These are phyloP conservation scores for Trametes gibbosa DNA, from an alignment of 768 basidiomycete species.

Conservation along the genomic window DNA sequence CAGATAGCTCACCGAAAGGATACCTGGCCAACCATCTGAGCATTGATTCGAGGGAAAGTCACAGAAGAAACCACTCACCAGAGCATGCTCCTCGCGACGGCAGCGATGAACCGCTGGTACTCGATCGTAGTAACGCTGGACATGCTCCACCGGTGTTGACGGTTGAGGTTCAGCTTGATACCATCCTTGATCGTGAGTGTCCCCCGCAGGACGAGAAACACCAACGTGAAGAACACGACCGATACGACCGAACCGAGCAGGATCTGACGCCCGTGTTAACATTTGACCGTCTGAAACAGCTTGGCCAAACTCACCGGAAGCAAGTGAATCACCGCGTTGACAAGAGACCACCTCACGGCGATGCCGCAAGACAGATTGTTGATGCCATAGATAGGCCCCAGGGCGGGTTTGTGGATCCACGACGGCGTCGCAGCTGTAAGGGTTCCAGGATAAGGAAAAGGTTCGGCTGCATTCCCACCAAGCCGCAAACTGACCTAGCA, in stretches of 20 bases:
- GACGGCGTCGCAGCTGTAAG: slow-evolving; percentile 10
- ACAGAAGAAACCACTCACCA: slow-evolving; percentile 45
- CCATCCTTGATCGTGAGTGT: slow-evolving; percentile 50
- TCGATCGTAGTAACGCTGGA: slow-evolving; percentile 34
- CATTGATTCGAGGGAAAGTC: background rate
- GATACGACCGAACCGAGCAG: slow-evolving; percentile 56
- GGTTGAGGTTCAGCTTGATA: slow-evolving; percentile 49
- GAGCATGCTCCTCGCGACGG: slow-evolving; percentile 66
- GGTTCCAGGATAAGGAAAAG: background rate
- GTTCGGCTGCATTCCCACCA: too few relatives aligned
- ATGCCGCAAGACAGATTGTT: slow-evolving; percentile 54
- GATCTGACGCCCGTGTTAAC: slow-evolving; percentile 39
- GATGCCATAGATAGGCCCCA: slow-evolving; percentile 49
- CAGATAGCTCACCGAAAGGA: slow-evolving; percentile 47
- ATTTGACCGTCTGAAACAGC: background rate
- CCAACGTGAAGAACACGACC: slow-evolving; percentile 54
- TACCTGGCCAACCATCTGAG: slow-evolving; percentile 41
- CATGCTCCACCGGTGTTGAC: slow-evolving; percentile 11
- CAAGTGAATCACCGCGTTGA: slow-evolving; percentile 53
- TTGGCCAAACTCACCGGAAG: slow-evolving; percentile 49
- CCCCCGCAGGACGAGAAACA: slow-evolving; percentile 61
- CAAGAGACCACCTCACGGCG: slow-evolving; percentile 37
- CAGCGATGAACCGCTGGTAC: slow-evolving; percentile 59
- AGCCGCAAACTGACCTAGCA: slow-evolving; percentile 43
- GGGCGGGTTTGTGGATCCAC: slow-evolving; percentile 33